Percentiles rank a stretch among this genome's conserved stretches.
These are phyloP conservation scores for Quercus aquifolioides DNA, from an alignment of 306 rosid species.

Conservation along the genomic window DNA sequence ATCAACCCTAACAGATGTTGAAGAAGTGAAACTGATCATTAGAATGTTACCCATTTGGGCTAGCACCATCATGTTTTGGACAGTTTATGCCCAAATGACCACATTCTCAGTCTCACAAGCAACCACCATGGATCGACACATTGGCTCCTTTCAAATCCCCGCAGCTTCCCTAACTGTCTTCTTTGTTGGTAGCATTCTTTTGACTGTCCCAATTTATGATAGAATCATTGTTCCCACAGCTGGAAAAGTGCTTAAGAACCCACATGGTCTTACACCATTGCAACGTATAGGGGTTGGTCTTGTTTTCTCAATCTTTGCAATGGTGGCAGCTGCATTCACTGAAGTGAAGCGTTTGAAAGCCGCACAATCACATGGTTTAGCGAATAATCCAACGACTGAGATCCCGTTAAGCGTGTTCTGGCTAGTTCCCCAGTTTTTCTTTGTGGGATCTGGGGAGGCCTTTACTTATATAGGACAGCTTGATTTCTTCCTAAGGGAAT, in stretches of 20 bases:
- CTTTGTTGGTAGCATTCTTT: constrained; percentile 67
- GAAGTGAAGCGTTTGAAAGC: constrained; percentile 50
- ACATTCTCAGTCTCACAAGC: constrained; percentile 92
- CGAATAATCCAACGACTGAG: constrained; percentile 18
- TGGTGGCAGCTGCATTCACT: constrained; percentile 56
- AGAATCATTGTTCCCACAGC: constrained; percentile 44
- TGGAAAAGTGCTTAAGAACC: constrained; percentile 40
- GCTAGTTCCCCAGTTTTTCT: constrained; percentile 74
- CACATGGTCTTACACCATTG: constrained; percentile 57
- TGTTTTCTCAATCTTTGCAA: constrained; percentile 48
- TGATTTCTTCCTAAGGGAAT: constrained; percentile 75
- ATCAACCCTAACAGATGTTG: constrained; percentile 72
- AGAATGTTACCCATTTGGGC: constrained; percentile 92
- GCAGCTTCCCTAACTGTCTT: constrained; percentile 72
- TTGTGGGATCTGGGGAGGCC: constrained; percentile 87
- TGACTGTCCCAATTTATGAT: constrained; percentile 76
- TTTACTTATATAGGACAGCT: constrained; percentile 81
- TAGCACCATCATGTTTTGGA: constrained; percentile 78
- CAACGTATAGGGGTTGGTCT: constrained; percentile 71
- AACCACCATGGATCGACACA: constrained; percentile 70
- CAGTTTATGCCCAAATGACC: constrained; percentile 81
- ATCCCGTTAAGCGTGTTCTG: constrained; percentile 69
- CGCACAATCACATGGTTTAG: constrained; percentile 38
- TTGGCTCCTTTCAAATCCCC: constrained; percentile 71
- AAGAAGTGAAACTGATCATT: constrained; percentile 67